Base-by-base conservation (phyloP, 75 land plant genomes). In the Selaginella moellendorffii region DNA sequence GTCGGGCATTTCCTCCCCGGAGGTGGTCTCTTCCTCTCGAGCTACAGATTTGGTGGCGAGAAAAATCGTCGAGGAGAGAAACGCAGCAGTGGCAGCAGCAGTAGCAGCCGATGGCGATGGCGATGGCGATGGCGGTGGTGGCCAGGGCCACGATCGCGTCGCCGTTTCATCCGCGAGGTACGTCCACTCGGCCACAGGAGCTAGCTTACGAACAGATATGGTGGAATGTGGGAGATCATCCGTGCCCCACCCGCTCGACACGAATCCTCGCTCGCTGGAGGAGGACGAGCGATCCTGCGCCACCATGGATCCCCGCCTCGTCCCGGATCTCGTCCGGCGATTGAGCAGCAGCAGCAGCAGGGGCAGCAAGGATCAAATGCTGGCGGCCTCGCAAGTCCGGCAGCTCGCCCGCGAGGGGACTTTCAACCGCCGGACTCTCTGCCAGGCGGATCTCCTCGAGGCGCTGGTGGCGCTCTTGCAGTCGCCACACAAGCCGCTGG, bases 361-460 rank as follows among this genome's bases (percentile, higher is more conserved):
- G 14, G 14, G n/a, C n/a, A n/a, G n/a, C n/a, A n/a, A n/a, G n/a
- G n/a, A n/a, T n/a, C n/a, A n/a, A n/a, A n/a, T n/a, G 14, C 14
- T 14, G 10, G 46, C 46, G 14, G 46, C 46, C 46, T 5, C 46
- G 10, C 5, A 14, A 5, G 46, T 92, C 61, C 69, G 96, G 26
- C 72, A 72, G 62, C 42, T 81, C 14, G 80, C 96, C 5, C 77
- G 82, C 12, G 59, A 58, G 0, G 62, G 67, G 26, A 63, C 65
- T 14, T 76, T 74, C 65, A 21, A 0, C 63, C 54, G 18, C 81
- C 70, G 26, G 20, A 29, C 75, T 10, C 71, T 92, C 2, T 92
- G 90, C 63, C 72, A 72, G 1, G 69, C 81, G 0, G 61, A 71
- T 23, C 17, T 92, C 0, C 76, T 92, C 62, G 26, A 54, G 2